A percentile compares a stretch with the other conserved stretches of the same genome.
These are phyloP conservation scores for Pseudocercospora crystallina DNA, from an alignment of 2,329 filamentous ascomycete genomes.

Conservation along the genomic window DNA sequence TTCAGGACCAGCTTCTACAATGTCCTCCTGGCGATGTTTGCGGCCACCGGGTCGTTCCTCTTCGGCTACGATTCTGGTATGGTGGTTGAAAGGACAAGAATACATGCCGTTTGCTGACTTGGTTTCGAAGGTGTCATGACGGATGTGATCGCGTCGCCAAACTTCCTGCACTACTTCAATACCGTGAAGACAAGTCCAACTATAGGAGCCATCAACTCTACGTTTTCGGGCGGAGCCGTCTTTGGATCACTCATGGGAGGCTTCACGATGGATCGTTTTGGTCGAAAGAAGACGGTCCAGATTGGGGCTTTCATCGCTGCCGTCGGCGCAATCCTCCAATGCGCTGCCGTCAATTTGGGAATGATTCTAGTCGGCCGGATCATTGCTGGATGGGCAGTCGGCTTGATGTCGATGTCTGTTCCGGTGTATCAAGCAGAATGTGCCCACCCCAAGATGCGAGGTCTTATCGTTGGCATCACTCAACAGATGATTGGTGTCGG, in stretches of 20 bases:
- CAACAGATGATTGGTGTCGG: conserved; percentile 60
- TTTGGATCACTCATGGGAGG: conserved; percentile 56
- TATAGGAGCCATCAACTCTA: conserved; percentile 63
- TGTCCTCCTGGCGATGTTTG: conserved; percentile 30
- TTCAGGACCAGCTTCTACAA: conserved; percentile 26
- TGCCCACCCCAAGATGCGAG: conserved; percentile 58
- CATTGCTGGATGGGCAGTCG: conserved; percentile 60
- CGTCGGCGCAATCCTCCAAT: conserved; percentile 60
- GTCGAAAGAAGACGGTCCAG: conserved; percentile 60
- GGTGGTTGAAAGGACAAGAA: no score
- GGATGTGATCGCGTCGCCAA: conserved; percentile 55
- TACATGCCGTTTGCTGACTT: no score
- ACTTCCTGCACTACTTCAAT: conserved; percentile 60
- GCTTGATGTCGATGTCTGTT: conserved; percentile 59
- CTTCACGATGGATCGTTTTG: conserved; percentile 61
- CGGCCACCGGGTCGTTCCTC: conserved; percentile 39
- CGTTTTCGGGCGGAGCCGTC: conserved; percentile 60
- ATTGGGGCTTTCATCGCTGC: conserved; percentile 59
- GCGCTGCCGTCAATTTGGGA: conserved; percentile 54
- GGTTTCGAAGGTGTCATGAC: conserved; percentile 37
- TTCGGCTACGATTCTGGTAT: conserved; percentile 44
- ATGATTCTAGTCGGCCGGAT: conserved; percentile 62
- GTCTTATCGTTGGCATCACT: conserved; percentile 57
- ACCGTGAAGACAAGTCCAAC: conserved; percentile 51
- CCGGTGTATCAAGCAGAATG: conserved; percentile 65